Conservation (phyloP, 805 yeast genomes). For the Millerago galiae region DNA sequence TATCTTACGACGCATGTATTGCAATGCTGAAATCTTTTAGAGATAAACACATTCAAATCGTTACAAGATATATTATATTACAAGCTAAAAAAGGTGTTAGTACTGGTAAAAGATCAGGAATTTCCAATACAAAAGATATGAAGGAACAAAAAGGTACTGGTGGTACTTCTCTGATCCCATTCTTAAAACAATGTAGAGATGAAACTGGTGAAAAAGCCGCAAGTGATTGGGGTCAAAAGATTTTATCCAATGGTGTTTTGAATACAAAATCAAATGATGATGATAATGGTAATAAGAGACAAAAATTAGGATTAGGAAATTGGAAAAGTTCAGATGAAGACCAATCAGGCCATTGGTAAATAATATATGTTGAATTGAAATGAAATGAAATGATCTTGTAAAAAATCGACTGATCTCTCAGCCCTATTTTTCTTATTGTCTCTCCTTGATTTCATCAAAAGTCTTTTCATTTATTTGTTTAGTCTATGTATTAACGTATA, state of each 20-base stretch:
- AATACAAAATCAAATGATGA: conserved; percentile 13
- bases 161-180: conserved; percentile 86
- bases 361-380: background rate
- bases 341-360: conserved; percentile 29
- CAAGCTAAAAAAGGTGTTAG: conserved; percentile 62
- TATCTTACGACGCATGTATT: conserved; percentile 81
- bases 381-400: too few relatives aligned
- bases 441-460: too few relatives aligned
- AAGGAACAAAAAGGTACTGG: conserved; percentile 81
- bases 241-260: conserved; percentile 47
- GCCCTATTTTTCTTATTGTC: too few relatives aligned
- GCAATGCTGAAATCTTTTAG: conserved; percentile 85
- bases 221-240: conserved; percentile 82
- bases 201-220: conserved; percentile 95
- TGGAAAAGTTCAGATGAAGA: conserved; percentile 24
- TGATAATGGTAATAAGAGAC: conserved; percentile 16
- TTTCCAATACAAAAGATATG: conserved; percentile 40
- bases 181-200: conserved; percentile 91
- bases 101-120: conserved; percentile 59
- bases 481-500: background rate
- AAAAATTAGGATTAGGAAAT: conserved; percentile 27
- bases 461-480: too few relatives aligned
- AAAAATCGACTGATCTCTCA: too few relatives aligned
- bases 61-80: conserved; percentile 75
- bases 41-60: conserved; percentile 90